Conservation (phyloP, 306 rosid genomes). For the Arachis hypogaea region DNA sequence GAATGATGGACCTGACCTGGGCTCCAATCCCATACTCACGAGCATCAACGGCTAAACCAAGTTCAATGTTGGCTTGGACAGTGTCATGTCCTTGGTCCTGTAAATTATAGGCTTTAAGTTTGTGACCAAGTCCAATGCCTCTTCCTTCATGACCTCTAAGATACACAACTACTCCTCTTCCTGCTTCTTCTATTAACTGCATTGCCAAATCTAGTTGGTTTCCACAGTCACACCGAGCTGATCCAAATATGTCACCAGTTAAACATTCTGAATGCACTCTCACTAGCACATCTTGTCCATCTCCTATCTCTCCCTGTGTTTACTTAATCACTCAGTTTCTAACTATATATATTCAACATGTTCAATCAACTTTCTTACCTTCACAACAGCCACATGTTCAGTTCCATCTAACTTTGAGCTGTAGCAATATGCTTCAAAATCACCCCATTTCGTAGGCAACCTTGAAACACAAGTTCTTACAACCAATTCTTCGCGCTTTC, state of each 20-base stretch:
- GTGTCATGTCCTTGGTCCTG: constrained; percentile 92
- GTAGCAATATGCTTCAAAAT: constrained; percentile 76
- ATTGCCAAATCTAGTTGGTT: constrained; percentile 85
- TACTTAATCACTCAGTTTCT: neutral
- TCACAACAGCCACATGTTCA: constrained; percentile 79
- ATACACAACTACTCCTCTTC: constrained; percentile 77
- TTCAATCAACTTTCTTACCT: constrained; percentile 47
- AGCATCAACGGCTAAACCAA: constrained; percentile 80
- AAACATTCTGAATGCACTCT: constrained; percentile 92
- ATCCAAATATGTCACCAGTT: constrained; percentile 89
- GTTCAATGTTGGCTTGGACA: constrained; percentile 79
- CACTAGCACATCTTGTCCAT: constrained; percentile 75
- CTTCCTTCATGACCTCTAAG: constrained; percentile 95
- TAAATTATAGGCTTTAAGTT: constrained; percentile 78
- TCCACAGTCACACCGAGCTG: constrained; percentile 89
- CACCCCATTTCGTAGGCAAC: constrained; percentile 85
- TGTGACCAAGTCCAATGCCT: constrained; percentile 89
- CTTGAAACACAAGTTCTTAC: constrained; percentile 70
- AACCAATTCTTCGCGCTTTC: constrained; percentile 82
- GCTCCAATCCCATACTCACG: constrained; percentile 91
- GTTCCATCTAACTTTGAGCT: constrained; percentile 73
- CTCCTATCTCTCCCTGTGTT: constrained; percentile 68
- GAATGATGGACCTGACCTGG: constrained; percentile 50
- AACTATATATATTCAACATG: neutral
- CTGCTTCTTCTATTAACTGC: constrained; percentile 73